Evolutionary conservation across 208 protist genomes (phyloP), one percentile per base, ranked within the genome.

Genomic region (Acanthamoeba culbertsoni): DNA sequence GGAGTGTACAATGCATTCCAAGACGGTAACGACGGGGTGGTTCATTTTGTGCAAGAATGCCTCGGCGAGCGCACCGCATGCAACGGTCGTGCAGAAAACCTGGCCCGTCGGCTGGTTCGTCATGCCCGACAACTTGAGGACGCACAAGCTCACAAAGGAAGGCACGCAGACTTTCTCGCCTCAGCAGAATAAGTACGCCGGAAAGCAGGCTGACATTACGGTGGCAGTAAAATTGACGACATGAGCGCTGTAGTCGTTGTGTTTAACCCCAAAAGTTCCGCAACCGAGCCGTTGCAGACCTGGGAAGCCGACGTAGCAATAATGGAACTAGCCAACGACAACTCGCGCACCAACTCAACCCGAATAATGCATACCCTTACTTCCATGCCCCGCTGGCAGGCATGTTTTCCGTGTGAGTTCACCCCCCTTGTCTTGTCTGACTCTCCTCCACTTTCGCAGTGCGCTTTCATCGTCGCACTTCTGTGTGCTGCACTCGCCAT

Each of bases 1-100:
- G 77, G 77, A 14, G 77, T 86, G 12, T 86, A 86, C 77, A 86
- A 86, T 33, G 77, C 77, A 28, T 86, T 86, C 35, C 18, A 53
- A 26, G 77, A 86, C 20, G 77, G 77, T 45, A 86, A 86, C 48
- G 46, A 86, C 23, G 77, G 46, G 45, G 77, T 86, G n/a, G 48
- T 86, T 12, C 48, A 28, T 3, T 86, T 45, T 20, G 48, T 86
- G 10, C 77, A 33, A 42, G 45, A 86, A 33, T 26, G 18, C 1
- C 77, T 86, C 16, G 65, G 35, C 35, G 40, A 28, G 10, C 65
- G 65, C 5, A 20, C 40, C n/a, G n/a, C n/a, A 37, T 6, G 23
- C 35, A 46, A 26, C 65, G 23, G 14, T 37, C 40, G 40, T 46
- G 40, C n/a, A n/a, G n/a, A n/a, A n/a, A n/a, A n/a, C n/a, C n/a